Base-by-base conservation (phyloP, 805 yeast species). In the Metschnikowia baotianmanensis region DNA sequence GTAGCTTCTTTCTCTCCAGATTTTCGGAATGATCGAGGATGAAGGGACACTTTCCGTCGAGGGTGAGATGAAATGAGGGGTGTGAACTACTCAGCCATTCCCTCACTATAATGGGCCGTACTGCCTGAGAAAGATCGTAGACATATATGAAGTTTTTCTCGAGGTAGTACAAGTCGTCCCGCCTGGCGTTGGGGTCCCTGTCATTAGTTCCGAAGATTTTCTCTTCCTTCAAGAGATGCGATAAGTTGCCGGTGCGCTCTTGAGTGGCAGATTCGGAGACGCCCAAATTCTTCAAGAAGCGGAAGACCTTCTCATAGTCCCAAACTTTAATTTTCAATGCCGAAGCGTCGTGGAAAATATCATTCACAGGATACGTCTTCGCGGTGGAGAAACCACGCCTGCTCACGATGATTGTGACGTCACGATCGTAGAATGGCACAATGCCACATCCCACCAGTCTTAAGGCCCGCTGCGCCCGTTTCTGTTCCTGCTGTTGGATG, bases 161-260 rank as follows among this genome's bases (percentile, higher is more conserved):
- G 61, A 93, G 86, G 59, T 86, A 86, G 56, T 83, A 82, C 54
- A 84, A 77, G 58, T 91, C 96, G 52, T 86, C 96, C 42, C 96
- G 71, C 50, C 76, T 80, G 2, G 95, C 93, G 47, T 72, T 76
- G 10, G 95, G 93, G 59, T 90, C 96, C 50, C 96, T 77, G 60
- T 90, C 97, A 26, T 83, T 76, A 0, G 96, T 85, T 10, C 96
- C 97, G 58, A 78, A 81, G 11, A 86, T 63, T 55, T 86, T 86
- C 57, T 93, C 99, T 56, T 87, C 89, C 48, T 82, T 80, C 52
- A 91, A 72, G 47, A 91, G 69, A 35, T 82, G 77, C 36, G 55
- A 57, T 38, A 58, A 48, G 46, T 58, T 55, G 30, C 58, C 62
- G 5, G 46, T 32, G 23, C 48, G 43, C 21, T 51, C 55, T 23